phyloP scores from a whole-genome alignment of 2,329 filamentous ascomycete species.

The Didymella arachidicola region DNA sequence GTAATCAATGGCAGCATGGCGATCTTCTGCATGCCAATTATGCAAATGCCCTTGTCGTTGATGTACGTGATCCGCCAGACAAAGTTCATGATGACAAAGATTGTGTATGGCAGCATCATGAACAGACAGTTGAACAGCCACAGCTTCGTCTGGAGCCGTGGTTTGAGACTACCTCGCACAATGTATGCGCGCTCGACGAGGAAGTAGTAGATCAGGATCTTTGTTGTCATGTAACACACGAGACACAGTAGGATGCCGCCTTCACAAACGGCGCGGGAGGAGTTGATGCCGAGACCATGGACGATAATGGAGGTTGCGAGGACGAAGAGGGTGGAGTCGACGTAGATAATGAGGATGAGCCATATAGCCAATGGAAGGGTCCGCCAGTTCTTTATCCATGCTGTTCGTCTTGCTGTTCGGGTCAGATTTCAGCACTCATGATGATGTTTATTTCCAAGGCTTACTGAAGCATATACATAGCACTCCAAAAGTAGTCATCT shows the following conservation, averaged over 20 bases:
- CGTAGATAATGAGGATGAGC: slow-evolving; percentile 64
- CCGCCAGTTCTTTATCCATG: neutral
- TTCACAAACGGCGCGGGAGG: slow-evolving; percentile 60
- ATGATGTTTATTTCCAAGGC: neutral
- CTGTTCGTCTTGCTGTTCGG: neutral
- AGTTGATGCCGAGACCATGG: slow-evolving; percentile 65
- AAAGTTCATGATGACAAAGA: slow-evolving; percentile 66
- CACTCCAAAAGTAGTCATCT: neutral
- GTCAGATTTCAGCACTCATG: neutral
- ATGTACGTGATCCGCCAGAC: slow-evolving; percentile 64
- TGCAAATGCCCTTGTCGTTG: slow-evolving; percentile 61
- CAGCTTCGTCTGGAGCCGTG: slow-evolving; percentile 57
- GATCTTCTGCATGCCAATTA: slow-evolving; percentile 30
- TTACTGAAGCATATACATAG: neutral
- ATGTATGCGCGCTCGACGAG: slow-evolving; percentile 71
- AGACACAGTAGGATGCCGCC: slow-evolving; percentile 68
- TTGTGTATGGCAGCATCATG: slow-evolving; percentile 55
- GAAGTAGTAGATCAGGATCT: slow-evolving; percentile 72
- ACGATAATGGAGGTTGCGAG: slow-evolving; percentile 65
- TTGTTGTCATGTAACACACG: slow-evolving; percentile 68
- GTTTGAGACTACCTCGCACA: slow-evolving; percentile 58
- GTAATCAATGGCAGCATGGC: neutral
- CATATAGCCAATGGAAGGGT: neutral
- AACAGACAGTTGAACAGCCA: slow-evolving; percentile 69
- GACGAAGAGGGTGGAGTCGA: slow-evolving; percentile 68